Conservation (phyloP, 2,329 filamentous ascomycete species). For the Cladosporium sp. region DNA sequence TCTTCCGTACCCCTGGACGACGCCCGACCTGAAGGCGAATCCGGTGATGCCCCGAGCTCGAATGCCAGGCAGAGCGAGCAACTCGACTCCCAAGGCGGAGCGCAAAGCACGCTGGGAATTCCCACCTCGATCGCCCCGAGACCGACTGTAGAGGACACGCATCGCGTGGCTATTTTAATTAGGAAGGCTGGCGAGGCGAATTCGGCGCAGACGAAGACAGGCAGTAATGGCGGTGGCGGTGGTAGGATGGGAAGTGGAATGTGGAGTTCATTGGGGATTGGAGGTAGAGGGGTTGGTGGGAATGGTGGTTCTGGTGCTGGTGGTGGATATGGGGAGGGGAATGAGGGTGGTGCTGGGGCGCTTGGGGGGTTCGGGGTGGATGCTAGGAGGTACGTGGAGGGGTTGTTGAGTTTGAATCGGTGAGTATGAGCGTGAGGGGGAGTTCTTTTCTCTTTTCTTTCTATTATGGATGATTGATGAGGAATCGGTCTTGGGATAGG, state of each 20-base stretch:
- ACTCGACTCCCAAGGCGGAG: constrained; percentile 1
- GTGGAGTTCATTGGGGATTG: constrained; percentile 24
- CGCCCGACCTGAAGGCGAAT: background rate
- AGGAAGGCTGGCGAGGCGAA: constrained; percentile 35
- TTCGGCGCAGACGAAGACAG: constrained; percentile 13
- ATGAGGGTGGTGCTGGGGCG: constrained; percentile 53
- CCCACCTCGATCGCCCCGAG: background rate
- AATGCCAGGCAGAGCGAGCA: background rate
- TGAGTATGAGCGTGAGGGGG: constrained; percentile 23
- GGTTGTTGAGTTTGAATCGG: constrained; percentile 59
- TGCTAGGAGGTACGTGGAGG: constrained; percentile 70
- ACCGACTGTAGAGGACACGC: constrained; percentile 8
- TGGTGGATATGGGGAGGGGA: constrained; percentile 49
- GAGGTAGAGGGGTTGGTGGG: constrained; percentile 21
- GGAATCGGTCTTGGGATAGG: too few relatives aligned
- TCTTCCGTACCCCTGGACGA: constrained; percentile 17
- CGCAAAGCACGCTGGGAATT: constrained; percentile 6
- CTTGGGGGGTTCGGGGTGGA: constrained; percentile 67
- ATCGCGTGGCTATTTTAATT: constrained; percentile 41
- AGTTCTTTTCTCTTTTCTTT: background rate
- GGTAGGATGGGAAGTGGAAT: constrained; percentile 25
- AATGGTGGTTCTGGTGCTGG: constrained; percentile 28
- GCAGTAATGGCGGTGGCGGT: constrained; percentile 4
- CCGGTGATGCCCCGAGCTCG: too few relatives aligned
- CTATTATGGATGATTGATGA: too few relatives aligned